Base-by-base conservation (phyloP, 805 yeast species). In the Candida ovalis region DNA sequence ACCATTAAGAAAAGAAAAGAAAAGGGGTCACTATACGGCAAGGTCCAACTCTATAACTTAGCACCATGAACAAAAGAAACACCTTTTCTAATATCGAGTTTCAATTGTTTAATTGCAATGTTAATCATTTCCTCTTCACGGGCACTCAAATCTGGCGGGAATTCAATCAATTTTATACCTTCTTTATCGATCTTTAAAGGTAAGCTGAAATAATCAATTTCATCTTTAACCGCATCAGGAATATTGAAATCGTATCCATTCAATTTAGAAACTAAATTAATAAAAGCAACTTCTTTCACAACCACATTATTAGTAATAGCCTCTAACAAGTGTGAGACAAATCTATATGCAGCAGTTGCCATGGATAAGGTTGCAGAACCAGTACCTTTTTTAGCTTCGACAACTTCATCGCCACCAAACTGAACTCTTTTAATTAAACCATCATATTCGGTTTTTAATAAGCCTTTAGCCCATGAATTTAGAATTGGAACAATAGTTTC, bases 341-440 rank as follows among this genome's bases (percentile, higher is more conserved):
- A 86, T 58, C 84, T 78, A 74, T 79, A 88, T 32, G 96, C 97
- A 32, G 97, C 96, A 60, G 83, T 86, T 9, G 97, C 97, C 97
- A 91, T 92, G 27, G 96, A 87, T 57, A 91, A 76, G 33, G 98
- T 91, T 48, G 97, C 97, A 43, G 96, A 88, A 37, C 97, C 97
- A 45, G 84, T 84, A 55, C 97, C 97, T 60, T 88, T 85, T 75
- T 91, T 91, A 48, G 97, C 97, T 73, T 86, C 76, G 55, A 91
- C 98, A 42, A 91, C 96, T 71, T 92, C 97, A 67, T 91, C 98
- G 65, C 98, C 98, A 44, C 68, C 70, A 60, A 54, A 90, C 76
- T 90, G 97, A 69, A 90, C 88, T 72, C 96, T 84, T 78, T 88
- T 80, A 67, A 88, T 78, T 62, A 89, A 77, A 24, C 75, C 72